Evolutionary conservation across 108 stramenopile species (phyloP).

Genomic region (Phaeodactylum tricornutum): DNA sequence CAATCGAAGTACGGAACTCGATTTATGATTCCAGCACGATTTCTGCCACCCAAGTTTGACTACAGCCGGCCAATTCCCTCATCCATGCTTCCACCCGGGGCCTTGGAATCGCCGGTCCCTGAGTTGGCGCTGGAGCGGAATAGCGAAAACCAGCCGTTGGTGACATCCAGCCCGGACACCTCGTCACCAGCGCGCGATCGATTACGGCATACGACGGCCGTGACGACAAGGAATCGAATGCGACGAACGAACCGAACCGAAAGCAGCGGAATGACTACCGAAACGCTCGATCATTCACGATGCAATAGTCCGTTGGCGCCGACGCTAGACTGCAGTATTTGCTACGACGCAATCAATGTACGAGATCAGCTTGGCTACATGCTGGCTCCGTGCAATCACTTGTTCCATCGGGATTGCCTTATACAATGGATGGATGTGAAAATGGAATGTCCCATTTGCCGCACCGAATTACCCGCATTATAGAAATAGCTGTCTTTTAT

Average conservation of each 20-base stretch:
- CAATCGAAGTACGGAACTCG: slow-evolving; percentile 82
- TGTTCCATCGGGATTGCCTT: slow-evolving; percentile 90
- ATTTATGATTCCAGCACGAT: slow-evolving; percentile 88
- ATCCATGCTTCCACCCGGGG: slow-evolving; percentile 34
- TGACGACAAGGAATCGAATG: slow-evolving; percentile 44
- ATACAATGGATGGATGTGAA: slow-evolving; percentile 95
- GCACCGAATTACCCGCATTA: slow-evolving; percentile 24
- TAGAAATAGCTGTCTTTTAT: too few relatives aligned
- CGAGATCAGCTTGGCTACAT: too few relatives aligned
- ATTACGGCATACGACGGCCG: slow-evolving; percentile 19
- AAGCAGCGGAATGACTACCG: too few relatives aligned
- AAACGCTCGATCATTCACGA: too few relatives aligned
- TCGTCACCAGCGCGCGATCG: slow-evolving; percentile 12
- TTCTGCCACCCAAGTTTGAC: slow-evolving; percentile 89
- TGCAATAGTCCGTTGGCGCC: neutral
- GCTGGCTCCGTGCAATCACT: slow-evolving; percentile 95
- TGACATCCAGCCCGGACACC: neutral
- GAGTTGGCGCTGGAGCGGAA: slow-evolving; percentile 3
- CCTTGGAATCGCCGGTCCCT: slow-evolving; percentile 1
- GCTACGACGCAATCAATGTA: neutral
- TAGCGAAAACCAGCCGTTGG: neutral
- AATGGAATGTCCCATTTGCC: slow-evolving; percentile 91
- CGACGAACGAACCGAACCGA: too few relatives aligned
- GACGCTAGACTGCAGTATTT: slow-evolving; percentile 2
- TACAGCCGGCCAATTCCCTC: slow-evolving; percentile 85